Evolutionary conservation across 2,329 filamentous ascomycete genomes (phyloP).

Genomic region (Alternaria burnsii): DNA sequence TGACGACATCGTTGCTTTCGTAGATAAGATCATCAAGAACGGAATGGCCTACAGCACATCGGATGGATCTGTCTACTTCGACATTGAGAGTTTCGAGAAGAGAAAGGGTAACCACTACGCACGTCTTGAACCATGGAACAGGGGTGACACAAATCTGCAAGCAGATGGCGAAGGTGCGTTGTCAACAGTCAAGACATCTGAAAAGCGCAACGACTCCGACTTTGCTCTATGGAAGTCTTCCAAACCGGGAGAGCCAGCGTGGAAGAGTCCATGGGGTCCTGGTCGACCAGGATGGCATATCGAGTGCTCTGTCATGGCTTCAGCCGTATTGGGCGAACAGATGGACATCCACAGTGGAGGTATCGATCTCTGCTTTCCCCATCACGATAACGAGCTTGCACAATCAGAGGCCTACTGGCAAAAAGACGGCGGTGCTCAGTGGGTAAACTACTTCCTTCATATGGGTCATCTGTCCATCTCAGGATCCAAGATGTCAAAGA

Average conservation of each 20-base stretch:
- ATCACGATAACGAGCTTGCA: slow-evolving; percentile 81
- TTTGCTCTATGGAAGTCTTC: slow-evolving; percentile 95
- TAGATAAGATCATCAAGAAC: slow-evolving; percentile 82
- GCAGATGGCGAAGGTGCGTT: slow-evolving; percentile 91
- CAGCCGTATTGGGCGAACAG: slow-evolving; percentile 79
- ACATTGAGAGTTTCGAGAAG: slow-evolving; percentile 85
- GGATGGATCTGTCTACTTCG: slow-evolving; percentile 93
- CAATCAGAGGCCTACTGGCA: slow-evolving; percentile 87
- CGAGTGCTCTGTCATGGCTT: slow-evolving; percentile 96
- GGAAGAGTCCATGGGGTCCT: slow-evolving; percentile 86
- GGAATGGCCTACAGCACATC: slow-evolving; percentile 79
- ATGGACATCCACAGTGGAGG: slow-evolving; percentile 96
- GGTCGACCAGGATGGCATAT: slow-evolving; percentile 96
- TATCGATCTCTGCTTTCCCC: slow-evolving; percentile 87
- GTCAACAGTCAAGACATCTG: slow-evolving; percentile 60
- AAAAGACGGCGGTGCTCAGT: slow-evolving; percentile 63
- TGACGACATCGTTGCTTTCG: slow-evolving; percentile 84
- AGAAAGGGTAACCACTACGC: slow-evolving; percentile 82
- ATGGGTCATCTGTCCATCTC: slow-evolving; percentile 92
- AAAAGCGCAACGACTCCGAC: slow-evolving; percentile 80
- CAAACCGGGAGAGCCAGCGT: slow-evolving; percentile 90
- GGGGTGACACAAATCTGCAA: slow-evolving; percentile 81
- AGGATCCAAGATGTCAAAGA: slow-evolving; percentile 96
- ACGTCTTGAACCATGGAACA: slow-evolving; percentile 82
- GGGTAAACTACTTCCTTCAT: slow-evolving; percentile 96